These are phyloP conservation scores for Populus hybrid DNA, from an alignment of 441 rosid genomes.

Conservation along the genomic window DNA sequence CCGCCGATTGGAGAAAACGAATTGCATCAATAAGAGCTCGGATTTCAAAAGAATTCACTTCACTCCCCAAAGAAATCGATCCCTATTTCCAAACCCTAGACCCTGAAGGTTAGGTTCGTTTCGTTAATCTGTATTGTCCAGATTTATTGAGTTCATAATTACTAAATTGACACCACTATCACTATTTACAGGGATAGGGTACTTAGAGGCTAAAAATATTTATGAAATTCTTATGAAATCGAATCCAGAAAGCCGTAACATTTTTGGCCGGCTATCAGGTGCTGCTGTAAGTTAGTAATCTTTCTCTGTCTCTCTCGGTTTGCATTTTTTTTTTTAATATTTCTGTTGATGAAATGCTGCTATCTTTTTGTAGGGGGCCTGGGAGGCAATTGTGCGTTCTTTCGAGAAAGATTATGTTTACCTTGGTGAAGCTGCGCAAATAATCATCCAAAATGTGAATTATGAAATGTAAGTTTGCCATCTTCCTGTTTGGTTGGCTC, in stretches of 20 bases:
- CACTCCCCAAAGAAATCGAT: conserved; percentile 76
- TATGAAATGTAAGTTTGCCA: conserved; percentile 78
- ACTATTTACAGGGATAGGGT: conserved; percentile 61
- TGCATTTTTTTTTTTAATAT: not conserved
- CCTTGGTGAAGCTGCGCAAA: conserved; percentile 96
- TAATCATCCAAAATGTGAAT: conserved; percentile 82
- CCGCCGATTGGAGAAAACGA: conserved; percentile 87
- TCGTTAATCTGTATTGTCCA: not conserved
- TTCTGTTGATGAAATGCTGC: conserved; percentile 8
- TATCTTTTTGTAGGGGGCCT: conserved; percentile 56
- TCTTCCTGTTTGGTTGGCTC: conserved; percentile 4
- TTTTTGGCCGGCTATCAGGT: conserved; percentile 93
- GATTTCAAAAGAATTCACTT: conserved; percentile 66
- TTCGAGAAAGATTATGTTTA: conserved; percentile 84
- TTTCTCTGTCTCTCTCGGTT: conserved; percentile 14
- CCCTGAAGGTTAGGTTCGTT: conserved; percentile 51
- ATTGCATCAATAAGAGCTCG: conserved; percentile 65
- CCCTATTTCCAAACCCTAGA: conserved; percentile 77
- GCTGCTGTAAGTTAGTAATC: conserved; percentile 69
- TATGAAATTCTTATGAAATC: conserved; percentile 73
- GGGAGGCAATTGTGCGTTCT: conserved; percentile 85
- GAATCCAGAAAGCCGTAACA: conserved; percentile 82
- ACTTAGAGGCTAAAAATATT: conserved; percentile 77
- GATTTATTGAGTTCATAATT: not conserved
- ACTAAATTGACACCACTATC: conserved; percentile 19